Conservation (phyloP, 352 stramenopile species). For the Pelagophyceae sp. region DNA sequence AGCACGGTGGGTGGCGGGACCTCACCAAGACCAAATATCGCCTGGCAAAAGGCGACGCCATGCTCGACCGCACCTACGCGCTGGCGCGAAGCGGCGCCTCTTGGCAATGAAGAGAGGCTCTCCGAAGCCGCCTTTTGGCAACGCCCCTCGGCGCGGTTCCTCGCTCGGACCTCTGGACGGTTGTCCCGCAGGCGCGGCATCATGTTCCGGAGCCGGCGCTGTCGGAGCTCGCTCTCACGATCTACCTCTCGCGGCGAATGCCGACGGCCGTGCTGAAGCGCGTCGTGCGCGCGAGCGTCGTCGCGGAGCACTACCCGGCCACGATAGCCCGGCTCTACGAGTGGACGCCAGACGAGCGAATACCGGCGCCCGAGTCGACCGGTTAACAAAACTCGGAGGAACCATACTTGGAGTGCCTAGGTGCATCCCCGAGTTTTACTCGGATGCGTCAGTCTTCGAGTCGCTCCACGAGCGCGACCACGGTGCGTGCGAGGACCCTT, state of each 20-base stretch:
- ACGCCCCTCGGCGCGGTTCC: too few relatives aligned
- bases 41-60: slow-evolving; percentile 82
- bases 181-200: too few relatives aligned
- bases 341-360: slow-evolving; percentile 89
- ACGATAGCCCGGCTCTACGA: slow-evolving; percentile 76
- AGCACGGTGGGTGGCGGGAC: slow-evolving; percentile 62
- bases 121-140: not conserved
- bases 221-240: slow-evolving; percentile 87
- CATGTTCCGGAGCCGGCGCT: slow-evolving; percentile 85
- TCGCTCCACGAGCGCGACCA: slow-evolving; percentile 66
- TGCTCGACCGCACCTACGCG: slow-evolving; percentile 70
- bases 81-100: slow-evolving; percentile 49
- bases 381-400: too few relatives aligned
- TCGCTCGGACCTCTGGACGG: too few relatives aligned
- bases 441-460: slow-evolving; percentile 65
- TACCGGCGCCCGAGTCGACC: too few relatives aligned
- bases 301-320: slow-evolving; percentile 81
- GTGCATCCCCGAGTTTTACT: slow-evolving; percentile 90
- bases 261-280: slow-evolving; percentile 65
- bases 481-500: too few relatives aligned
- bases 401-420: too few relatives aligned
- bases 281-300: slow-evolving; percentile 79
- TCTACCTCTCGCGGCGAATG: slow-evolving; percentile 82
- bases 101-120: too few relatives aligned
- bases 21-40: slow-evolving; percentile 83